Evolutionary conservation across 2,329 filamentous ascomycete genomes (phyloP), one percentile per base, ranked within the genome.

Genomic region (Ophiostoma australiae): DNA sequence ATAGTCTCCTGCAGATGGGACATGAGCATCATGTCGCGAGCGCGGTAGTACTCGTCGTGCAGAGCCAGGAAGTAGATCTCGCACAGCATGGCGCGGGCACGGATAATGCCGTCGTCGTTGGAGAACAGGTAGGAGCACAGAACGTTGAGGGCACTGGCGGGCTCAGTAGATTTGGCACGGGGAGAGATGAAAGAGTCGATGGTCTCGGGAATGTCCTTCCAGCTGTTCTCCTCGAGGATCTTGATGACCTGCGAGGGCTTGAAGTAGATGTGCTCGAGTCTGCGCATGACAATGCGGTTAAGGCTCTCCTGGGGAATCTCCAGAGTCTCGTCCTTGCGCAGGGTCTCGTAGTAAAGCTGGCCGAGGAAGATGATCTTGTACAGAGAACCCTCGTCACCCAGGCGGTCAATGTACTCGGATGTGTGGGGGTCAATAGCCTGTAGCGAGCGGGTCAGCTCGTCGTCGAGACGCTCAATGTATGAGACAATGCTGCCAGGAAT

Each of bases 21-120:
- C 93, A 99, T 99, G 81, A 99, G 89, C 90, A 98, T 97, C 91
- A 99, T 94, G 81, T 99, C 96, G 75, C 95, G 92, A 77, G 95
- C 91, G 82, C 91, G 93, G 87, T 97, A 98, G 86, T 98, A 99
- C 77, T 97, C 90, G 82, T 97, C 94, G 82, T 99, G 95, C 70
- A 99, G 87, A 69, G 95, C 95, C 76, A 97, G 86, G 89, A 97
- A 97, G 85, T 99, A 99, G 74, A 99, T 95, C 82, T 98, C 93
- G 85, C 93, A 97, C 73, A 99, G 87, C 94, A 99, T 98, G 66
- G 95, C 94, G 72, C 95, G 90, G 72, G 94, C 96, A 75, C 94
- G 91, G 78, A 97, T 94, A 77, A 99, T 98, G 76, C 94, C 94
- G 79, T 97, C 94, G 80, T 93, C 96, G 84, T 97, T 85, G 80